phyloP scores from a whole-genome alignment of 176 grass and related monocot genomes.

The Triticum timopheevii region DNA sequence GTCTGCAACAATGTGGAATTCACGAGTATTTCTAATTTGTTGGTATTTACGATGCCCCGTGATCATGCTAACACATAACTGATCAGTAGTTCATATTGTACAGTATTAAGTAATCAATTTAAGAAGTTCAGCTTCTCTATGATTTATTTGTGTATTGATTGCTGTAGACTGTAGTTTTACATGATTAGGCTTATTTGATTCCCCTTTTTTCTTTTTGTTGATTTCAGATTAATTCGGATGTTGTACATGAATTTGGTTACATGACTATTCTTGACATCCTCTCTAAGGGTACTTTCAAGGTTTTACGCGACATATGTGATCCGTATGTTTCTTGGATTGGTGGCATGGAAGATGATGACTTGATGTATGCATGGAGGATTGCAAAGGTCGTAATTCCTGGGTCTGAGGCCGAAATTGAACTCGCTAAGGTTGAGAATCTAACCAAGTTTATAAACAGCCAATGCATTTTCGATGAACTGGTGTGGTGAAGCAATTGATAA shows the following conservation, averaged over 20 bases:
- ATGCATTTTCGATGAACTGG: no score
- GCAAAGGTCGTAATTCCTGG: neutral
- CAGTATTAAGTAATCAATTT: no score
- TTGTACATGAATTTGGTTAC: neutral
- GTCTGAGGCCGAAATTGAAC: neutral
- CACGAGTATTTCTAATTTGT: no score
- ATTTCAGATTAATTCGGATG: neutral
- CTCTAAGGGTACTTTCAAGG: neutral
- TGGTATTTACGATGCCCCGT: neutral
- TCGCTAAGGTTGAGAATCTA: neutral
- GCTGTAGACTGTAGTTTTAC: neutral
- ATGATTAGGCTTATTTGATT: no score
- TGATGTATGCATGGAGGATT: neutral
- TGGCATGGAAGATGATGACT: neutral
- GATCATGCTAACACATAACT: neutral
- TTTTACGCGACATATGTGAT: neutral
- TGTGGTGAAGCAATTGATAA: neutral
- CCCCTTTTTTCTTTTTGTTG: no score
- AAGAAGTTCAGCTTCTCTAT: neutral
- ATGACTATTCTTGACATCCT: neutral
- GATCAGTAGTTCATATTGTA: neutral
- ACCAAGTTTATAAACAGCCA: no score
- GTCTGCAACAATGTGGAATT: no score
- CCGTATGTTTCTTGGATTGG: neutral
- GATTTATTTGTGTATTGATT: neutral